Evolutionary conservation across 2,329 filamentous ascomycete genomes (phyloP), one percentile per base, ranked within the genome.

Genomic region (Sporothrix phasma): DNA sequence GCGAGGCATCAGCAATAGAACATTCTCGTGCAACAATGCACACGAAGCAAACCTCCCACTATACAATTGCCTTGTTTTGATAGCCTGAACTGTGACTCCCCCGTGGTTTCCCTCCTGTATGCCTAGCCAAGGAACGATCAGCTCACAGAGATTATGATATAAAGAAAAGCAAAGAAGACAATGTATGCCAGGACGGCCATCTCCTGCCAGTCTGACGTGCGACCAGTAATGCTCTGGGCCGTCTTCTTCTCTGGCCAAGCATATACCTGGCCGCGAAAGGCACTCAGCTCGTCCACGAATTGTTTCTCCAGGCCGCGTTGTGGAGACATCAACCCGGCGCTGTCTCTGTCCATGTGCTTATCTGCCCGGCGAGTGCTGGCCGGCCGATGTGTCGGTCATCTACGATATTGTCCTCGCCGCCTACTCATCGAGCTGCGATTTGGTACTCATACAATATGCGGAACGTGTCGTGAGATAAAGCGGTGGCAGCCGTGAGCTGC

Each of bases 341-440:
- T 39, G 24, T 72, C 3, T 72, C 70, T 10, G 68, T 75, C 61
- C 74, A 75, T 64, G n/a, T 72, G 0, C 64, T 71, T 26, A 66
- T 75, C 61, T 70, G 8, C 63, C 67, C 1, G 72, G 72, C 17
- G 60, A 62, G 2, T 74, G 73, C 62, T 72, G 70, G 71, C 60
- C 67, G 17, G 62, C 61, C 13, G 34, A 53, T 5, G 64, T 70
- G 8, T 64, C 69, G 1, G 64, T 72, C 19, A 56, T 56, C 22
- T 71, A 71, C 58, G 69, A 69, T 13, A 67, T 68, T 5, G 70
- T 69, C 45, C 61, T 68, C 3, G 65, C 68, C 46, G 69, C 68
- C 3, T 72, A 72, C 51, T 70, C 71, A 3, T 69, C 68, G 1
- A 43, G 53, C 1, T 70, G 69, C 49, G 72, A 73, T 34, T 64